Conservation (phyloP, 768 basidiomycete genomes). For the Mycena kentingensis region DNA sequence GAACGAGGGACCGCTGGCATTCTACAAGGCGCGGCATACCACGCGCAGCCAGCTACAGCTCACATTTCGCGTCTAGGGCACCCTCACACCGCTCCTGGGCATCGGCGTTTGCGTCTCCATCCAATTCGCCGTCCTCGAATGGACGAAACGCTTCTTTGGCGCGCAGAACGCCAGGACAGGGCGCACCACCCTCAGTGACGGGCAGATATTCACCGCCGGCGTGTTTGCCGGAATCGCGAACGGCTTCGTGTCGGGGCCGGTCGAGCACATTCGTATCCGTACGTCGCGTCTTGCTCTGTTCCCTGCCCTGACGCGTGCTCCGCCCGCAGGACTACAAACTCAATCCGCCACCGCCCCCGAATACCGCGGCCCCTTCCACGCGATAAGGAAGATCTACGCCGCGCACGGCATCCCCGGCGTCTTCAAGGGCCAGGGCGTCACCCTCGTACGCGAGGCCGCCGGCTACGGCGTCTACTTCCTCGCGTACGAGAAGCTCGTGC, state of each 20-base stretch:
- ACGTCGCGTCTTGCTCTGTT: constrained; percentile 33
- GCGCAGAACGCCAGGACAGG: constrained; percentile 62
- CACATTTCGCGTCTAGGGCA: constrained; percentile 57
- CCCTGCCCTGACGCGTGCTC: too few relatives aligned
- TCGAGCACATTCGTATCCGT: constrained; percentile 98
- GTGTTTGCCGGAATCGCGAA: constrained; percentile 88
- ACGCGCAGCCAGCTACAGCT: constrained; percentile 3
- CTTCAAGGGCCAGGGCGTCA: constrained; percentile 91
- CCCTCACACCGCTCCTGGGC: constrained; percentile 84
- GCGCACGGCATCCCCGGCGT: constrained; percentile 79
- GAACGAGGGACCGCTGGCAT: constrained; percentile 90
- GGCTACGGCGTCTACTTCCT: constrained; percentile 91
- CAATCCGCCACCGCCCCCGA: constrained; percentile 76
- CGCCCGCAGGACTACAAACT: constrained; percentile 91
- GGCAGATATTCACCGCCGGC: constrained; percentile 77
- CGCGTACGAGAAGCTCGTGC: constrained; percentile 90
- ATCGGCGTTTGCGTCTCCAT: constrained; percentile 96
- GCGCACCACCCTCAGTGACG: constrained; percentile 55
- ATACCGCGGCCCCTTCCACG: constrained; percentile 86
- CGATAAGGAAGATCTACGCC: constrained; percentile 79
- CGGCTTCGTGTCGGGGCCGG: constrained; percentile 91
- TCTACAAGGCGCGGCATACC: constrained; percentile 75
- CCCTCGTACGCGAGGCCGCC: constrained; percentile 77
- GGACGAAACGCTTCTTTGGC: constrained; percentile 78
- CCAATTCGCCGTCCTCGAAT: constrained; percentile 90